Conservation (phyloP, 129 eudicot species). For the Chrysanthemum seticuspe region DNA sequence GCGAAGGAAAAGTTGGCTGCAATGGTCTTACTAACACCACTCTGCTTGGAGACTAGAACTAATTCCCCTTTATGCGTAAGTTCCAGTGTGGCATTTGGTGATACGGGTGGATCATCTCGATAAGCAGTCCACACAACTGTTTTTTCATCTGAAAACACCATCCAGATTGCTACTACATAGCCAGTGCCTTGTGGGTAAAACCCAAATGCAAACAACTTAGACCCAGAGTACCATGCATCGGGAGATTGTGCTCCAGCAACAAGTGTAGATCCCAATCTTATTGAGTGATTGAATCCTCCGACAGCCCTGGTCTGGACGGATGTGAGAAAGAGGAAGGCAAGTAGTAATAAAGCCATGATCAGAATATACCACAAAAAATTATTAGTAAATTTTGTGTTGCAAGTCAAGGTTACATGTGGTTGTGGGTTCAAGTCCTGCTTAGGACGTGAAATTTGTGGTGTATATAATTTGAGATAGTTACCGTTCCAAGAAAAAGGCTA, state of each 20-base stretch:
- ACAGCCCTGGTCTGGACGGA: not conserved
- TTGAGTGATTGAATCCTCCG: conserved; percentile 1
- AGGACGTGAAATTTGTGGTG: too few species aligned
- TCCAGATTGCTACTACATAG: conserved; percentile 38
- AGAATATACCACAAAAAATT: not conserved
- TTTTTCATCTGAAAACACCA: not conserved
- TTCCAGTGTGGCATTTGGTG: conserved; percentile 16
- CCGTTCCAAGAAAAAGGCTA: too few species aligned
- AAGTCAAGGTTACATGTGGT: too few species aligned
- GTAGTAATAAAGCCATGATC: conserved; percentile 19
- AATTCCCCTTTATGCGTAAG: conserved; percentile 16
- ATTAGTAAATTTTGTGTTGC: not conserved
- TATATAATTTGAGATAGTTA: too few species aligned
- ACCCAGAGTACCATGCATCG: conserved; percentile 33
- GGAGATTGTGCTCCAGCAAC: conserved; percentile 23
- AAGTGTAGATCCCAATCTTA: conserved; percentile 17
- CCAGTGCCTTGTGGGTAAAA: conserved; percentile 29
- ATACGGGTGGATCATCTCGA: conserved; percentile 25
- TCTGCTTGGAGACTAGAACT: not conserved
- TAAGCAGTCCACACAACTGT: conserved; percentile 42
- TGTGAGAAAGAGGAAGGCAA: conserved; percentile 13
- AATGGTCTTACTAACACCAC: not conserved
- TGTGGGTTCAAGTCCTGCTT: too few species aligned
- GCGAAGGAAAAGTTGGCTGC: conserved; percentile 20
- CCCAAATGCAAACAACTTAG: conserved; percentile 33